Base-by-base conservation (phyloP, 2,329 filamentous ascomycete species). In the Coniochaeta pulveracea region DNA sequence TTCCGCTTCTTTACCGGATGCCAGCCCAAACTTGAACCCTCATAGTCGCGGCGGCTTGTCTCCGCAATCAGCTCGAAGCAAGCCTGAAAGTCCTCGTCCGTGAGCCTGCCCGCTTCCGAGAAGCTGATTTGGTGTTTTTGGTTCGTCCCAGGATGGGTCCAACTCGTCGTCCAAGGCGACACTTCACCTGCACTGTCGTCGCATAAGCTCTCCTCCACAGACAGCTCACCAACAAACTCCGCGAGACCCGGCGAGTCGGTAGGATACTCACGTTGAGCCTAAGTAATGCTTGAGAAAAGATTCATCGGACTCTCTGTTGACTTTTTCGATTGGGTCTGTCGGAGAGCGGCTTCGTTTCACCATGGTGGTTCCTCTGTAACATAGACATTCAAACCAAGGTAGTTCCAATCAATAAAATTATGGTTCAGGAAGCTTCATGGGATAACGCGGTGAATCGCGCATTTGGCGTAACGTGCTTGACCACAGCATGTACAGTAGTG, bases 21-120 rank as follows among this genome's bases (percentile, higher is more conserved):
- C 82, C 82, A 88, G 29, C 76, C 76, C 1, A 56, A 48, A 6
- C 61, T 62, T 3, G 80, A 83, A 11, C 54, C 51, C 35, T 71
- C 69, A 51, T 88, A 88, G 51, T 79, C 73, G 5, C 56, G 47
- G 10, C 63, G 60, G 44, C 78, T 84, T 0, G 81, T 85, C 31
- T 61, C 54, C 39, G 78, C 65, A 33, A 88, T 62, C 17, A 80
- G 54, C 14, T 48, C 38, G 42, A 72, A 72, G 44, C 75, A 80
- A 1, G 62, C 56, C 16, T 61, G 48, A 15, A 77, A 50, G 17
- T 76, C 69, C 3, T 47, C 46, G 2, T 51, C 42, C 5, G 43
- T 45, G 16, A 77, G 50, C n/a, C 44, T 42, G 3, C 41, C 45
- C 0, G 69, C 49, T 4, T 51, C 47, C 7, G 47, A 40, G n/a